Conservation (phyloP, 805 yeast genomes). For the Lachancea thermotolerans region DNA sequence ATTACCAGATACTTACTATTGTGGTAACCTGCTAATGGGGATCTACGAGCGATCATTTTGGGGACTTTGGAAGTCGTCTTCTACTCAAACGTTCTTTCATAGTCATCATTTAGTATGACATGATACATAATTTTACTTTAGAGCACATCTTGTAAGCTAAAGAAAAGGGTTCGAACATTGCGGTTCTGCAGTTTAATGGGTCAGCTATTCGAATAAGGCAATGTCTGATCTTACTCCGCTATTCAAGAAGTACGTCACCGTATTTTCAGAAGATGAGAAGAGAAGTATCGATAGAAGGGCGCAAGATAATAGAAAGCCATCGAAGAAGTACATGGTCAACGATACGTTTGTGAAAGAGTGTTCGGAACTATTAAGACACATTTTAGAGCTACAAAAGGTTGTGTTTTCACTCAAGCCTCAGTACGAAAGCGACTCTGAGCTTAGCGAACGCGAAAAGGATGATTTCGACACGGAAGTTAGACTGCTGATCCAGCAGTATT, state of each 20-base stretch:
- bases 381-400: conserved; percentile 26
- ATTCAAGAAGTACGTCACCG: conserved; percentile 23
- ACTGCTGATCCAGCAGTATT: conserved; percentile 44
- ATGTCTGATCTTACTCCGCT: conserved; percentile 29
- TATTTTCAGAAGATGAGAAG: conserved; percentile 18
- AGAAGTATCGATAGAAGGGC: not conserved
- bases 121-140: not conserved
- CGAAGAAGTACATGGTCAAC: conserved; percentile 9
- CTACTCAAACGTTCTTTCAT: not conserved
- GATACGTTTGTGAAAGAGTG: conserved; percentile 31
- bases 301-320: not conserved
- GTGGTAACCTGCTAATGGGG: too few relatives aligned
- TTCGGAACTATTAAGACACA: conserved; percentile 21
- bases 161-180: too few relatives aligned
- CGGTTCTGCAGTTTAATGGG: not conserved
- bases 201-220: not conserved
- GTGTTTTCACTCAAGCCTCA: conserved; percentile 21
- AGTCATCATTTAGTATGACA: not conserved
- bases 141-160: too few relatives aligned
- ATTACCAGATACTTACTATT: too few relatives aligned
- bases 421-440: conserved; percentile 22
- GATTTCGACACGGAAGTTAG: conserved; percentile 50
- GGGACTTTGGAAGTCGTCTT: too few relatives aligned
- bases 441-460: conserved; percentile 43
- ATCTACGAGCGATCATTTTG: too few relatives aligned